Evolutionary conservation across 495 filamentous ascomycete genomes (phyloP), one percentile per base, ranked within the genome.

Genomic region (Hypoxylon lienhwacheense): DNA sequence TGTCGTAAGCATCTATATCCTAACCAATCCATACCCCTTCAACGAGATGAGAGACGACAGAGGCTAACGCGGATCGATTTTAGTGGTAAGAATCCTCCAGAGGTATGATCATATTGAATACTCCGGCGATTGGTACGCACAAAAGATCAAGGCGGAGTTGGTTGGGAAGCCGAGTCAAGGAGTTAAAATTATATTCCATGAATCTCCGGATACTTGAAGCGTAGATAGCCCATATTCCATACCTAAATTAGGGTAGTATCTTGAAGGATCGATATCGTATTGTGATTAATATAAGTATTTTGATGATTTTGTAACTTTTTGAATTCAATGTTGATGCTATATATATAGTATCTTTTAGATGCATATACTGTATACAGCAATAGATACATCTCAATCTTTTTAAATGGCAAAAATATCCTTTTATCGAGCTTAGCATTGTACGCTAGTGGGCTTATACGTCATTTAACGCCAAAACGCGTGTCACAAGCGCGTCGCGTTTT

Each of bases 21-120:
- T 28, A 34, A 15, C 20, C 4, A n/a, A 41, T 1, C n/a, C 12
- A 15, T 47, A 24, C 5, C 11, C 21, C 17, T 2, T 28, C 10
- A 2, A 14, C 5, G 10, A 24, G 8, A 15, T 5, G 5, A 14
- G 33, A 33, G n/a, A 11, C 14, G 34, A 36, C 4, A 2, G n/a
- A 29, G 24, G 17, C 32, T 20, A n/a, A 55, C 11, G 21, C 20
- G 11, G 6, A 22, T 47, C 24, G 16, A 5, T 31, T 39, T 5
- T 12, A 75, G 72, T 75, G 40, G 79, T 85, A 11, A 66, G 82
- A 17, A 70, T 88, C 16, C 49, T 86, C 50, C 85, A 87, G 70
- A 75, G 71, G 36, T 87, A 84, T 66, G 75, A 81, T 32, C 53
- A 67, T 34, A 69, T 87, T 33, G 68, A 80, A 53, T 69, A 70